Evolutionary conservation across 179 eudicot genomes (phyloP).

Genomic region (Gypsophila paniculata): DNA sequence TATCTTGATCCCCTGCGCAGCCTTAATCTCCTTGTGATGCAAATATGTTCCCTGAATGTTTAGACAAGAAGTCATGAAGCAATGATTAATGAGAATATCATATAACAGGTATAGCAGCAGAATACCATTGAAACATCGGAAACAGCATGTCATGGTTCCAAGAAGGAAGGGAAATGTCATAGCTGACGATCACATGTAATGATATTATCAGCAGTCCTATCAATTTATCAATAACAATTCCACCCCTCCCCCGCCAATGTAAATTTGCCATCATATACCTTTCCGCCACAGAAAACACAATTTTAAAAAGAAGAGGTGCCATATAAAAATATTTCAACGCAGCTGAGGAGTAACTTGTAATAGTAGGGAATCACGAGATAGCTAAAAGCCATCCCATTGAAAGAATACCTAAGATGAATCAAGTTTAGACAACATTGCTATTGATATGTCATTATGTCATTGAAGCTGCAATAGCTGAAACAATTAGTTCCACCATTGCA

Average conservation of each 20-base stretch:
- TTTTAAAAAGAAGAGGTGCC: not conserved
- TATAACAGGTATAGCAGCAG: not conserved
- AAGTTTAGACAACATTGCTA: not conserved
- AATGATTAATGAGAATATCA: not conserved
- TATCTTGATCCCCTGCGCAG: conserved; percentile 97
- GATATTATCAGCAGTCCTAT: not conserved
- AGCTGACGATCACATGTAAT: not conserved
- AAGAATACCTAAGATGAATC: not conserved
- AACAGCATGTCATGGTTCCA: not conserved
- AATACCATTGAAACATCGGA: no score
- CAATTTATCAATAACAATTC: not conserved
- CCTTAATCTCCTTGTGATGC: conserved; percentile 93
- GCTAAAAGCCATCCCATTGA: not conserved
- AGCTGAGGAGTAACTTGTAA: not conserved
- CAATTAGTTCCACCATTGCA: not conserved
- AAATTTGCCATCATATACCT: not conserved
- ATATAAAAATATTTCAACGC: not conserved
- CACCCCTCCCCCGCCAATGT: not conserved
- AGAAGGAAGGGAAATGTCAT: not conserved
- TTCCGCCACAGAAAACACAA: not conserved
- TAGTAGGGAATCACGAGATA: not conserved
- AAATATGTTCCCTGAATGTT: conserved; percentile 64
- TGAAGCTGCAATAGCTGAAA: not conserved
- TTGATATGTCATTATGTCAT: not conserved
- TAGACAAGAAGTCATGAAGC: conserved; percentile 3